Conservation (phyloP, 1,284 basidiomycete species). For the Fomitopsis palustris region DNA sequence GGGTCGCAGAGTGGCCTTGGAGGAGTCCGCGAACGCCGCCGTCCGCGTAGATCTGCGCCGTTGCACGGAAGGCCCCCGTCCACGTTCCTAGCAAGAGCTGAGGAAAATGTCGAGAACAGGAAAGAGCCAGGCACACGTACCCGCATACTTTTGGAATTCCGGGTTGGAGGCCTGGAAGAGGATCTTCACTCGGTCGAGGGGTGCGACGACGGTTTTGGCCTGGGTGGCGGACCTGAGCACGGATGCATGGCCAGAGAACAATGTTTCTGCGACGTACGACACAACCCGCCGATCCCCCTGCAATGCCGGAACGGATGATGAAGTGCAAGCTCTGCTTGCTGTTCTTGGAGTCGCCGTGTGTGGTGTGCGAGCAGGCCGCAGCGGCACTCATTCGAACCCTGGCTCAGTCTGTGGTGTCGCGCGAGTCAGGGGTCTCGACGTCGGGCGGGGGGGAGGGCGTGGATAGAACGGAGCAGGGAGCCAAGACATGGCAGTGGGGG, state of each 20-base stretch:
- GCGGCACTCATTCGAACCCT: too few species aligned
- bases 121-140: too few species aligned
- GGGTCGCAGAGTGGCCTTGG: slow-evolving; percentile 94
- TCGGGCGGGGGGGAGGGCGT: too few species aligned
- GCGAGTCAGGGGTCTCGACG: too few species aligned
- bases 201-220: slow-evolving; percentile 97
- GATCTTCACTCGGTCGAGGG: slow-evolving; percentile 97
- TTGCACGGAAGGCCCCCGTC: slow-evolving; percentile 83
- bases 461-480: too few species aligned
- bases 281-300: slow-evolving; percentile 92
- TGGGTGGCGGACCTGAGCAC: slow-evolving; percentile 28
- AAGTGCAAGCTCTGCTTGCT: slow-evolving; percentile 74
- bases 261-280: slow-evolving; percentile 64
- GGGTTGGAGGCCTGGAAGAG: slow-evolving; percentile 97
- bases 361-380: too few species aligned
- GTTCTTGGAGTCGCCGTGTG: too few species aligned
- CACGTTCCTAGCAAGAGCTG: slow-evolving; percentile 59
- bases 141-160: slow-evolving; percentile 92
- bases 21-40: slow-evolving; percentile 81
- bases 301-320: slow-evolving; percentile 78
- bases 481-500: too few species aligned
- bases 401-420: too few species aligned
- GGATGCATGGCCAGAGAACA: background rate
- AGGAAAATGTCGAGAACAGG: too few species aligned
- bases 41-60: slow-evolving; percentile 73